Conservation (phyloP, 1,284 basidiomycete genomes). For the Pascua sp. region DNA sequence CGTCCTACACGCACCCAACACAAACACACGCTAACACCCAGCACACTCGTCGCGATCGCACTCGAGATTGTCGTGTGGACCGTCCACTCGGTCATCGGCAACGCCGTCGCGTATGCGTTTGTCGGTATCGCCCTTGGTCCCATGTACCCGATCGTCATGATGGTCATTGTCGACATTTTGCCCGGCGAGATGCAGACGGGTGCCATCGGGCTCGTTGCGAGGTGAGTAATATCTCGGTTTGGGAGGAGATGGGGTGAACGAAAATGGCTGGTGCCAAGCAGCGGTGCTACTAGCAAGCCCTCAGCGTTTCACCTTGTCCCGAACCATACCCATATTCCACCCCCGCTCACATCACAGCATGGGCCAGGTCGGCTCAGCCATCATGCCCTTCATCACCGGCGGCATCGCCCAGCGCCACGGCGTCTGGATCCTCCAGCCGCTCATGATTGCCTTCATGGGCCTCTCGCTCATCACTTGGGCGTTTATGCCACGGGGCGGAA, state of each 20-base stretch:
- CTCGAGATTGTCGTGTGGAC: constrained; percentile 64
- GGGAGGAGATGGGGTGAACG: neutral
- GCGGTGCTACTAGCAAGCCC: neutral
- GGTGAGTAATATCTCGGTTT: no score
- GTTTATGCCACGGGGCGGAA: constrained; percentile 12
- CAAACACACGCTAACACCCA: neutral
- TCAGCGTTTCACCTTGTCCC: no score
- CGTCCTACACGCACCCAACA: no score
- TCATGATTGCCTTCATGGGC: constrained; percentile 35
- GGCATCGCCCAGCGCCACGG: constrained; percentile 38
- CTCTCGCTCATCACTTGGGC: constrained; percentile 33
- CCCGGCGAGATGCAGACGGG: constrained; percentile 62
- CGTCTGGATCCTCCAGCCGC: constrained; percentile 43
- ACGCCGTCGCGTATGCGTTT: constrained; percentile 60
- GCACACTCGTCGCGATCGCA: constrained; percentile 30
- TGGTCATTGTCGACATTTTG: constrained; percentile 50
- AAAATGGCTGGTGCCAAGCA: neutral
- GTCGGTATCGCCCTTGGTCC: constrained; percentile 56
- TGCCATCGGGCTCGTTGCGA: constrained; percentile 59
- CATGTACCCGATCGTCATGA: constrained; percentile 62
- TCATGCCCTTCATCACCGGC: constrained; percentile 58
- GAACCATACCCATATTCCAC: no score
- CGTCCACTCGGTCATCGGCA: constrained; percentile 58
- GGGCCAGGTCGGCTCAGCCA: constrained; percentile 64
- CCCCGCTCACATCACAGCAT: constrained; percentile 48